Conservation (phyloP, 2,329 filamentous ascomycete species). For the Bipolaris gigantea region DNA sequence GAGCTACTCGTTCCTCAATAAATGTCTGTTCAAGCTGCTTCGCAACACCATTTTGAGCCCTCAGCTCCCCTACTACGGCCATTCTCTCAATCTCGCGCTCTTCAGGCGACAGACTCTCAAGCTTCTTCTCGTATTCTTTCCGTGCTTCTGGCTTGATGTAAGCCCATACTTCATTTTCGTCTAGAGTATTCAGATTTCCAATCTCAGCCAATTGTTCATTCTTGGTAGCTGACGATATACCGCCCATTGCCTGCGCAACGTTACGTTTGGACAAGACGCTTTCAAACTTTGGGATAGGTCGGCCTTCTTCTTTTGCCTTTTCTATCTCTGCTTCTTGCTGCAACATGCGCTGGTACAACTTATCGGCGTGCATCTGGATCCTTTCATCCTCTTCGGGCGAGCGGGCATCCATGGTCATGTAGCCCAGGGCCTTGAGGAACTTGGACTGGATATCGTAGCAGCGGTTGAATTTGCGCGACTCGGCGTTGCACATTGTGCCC, state of each 20-base stretch:
- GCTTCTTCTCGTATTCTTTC: constrained; percentile 38
- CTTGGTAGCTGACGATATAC: constrained; percentile 14
- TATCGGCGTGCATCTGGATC: constrained; percentile 93
- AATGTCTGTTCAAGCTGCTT: constrained; percentile 40
- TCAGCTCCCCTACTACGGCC: constrained; percentile 41
- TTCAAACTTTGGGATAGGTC: constrained; percentile 60
- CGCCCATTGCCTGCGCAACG: constrained; percentile 30
- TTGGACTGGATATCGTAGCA: constrained; percentile 91
- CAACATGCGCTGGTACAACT: constrained; percentile 83
- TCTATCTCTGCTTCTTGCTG: constrained; percentile 76
- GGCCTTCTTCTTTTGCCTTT: constrained; percentile 63
- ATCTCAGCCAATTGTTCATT: constrained; percentile 9
- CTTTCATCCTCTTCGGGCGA: constrained; percentile 74
- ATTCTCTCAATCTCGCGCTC: constrained; percentile 41
- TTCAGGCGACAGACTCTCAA: constrained; percentile 32
- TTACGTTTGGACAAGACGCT: constrained; percentile 54
- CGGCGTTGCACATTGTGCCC: constrained; percentile 77
- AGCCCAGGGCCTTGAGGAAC: constrained; percentile 88
- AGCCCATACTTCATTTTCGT: constrained; percentile 34
- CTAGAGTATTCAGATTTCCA: not conserved
- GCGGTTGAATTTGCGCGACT: constrained; percentile 76
- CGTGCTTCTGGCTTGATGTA: constrained; percentile 37
- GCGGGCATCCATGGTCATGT: constrained; percentile 69
- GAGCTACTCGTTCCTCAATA: constrained; percentile 39
- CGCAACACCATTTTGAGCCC: constrained; percentile 32